Evolutionary conservation across 2,329 filamentous ascomycete genomes (phyloP).

Genomic region (Sarocladium oryzae): DNA sequence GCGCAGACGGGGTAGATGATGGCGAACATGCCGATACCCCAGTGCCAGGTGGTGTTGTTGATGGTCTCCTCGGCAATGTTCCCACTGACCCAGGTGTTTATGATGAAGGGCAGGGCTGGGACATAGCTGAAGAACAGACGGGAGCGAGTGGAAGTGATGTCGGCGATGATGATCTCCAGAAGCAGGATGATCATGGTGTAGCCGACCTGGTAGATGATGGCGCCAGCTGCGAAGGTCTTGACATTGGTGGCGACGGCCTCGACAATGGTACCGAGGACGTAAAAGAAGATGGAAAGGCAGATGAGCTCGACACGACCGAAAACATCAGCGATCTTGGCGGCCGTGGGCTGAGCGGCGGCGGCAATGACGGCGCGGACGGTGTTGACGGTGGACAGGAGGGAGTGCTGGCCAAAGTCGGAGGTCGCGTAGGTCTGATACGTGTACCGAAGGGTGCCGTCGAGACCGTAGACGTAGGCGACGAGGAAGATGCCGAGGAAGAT

Average conservation of each 20-base stretch:
- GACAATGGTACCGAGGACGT: slow-evolving; percentile 50
- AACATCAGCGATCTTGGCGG: slow-evolving; percentile 55
- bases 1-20: slow-evolving; percentile 56
- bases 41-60: slow-evolving; percentile 45
- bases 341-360: slow-evolving; percentile 49
- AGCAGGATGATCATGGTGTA: slow-evolving; percentile 56
- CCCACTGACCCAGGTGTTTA: slow-evolving; percentile 60
- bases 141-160: slow-evolving; percentile 55
- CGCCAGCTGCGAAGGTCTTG: slow-evolving; percentile 48
- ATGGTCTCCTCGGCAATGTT: slow-evolving; percentile 47
- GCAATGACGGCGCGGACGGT: slow-evolving; percentile 53
- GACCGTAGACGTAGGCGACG: slow-evolving; percentile 56
- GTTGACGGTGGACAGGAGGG: slow-evolving; percentile 50
- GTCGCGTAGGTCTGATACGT: slow-evolving; percentile 50
- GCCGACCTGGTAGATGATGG: slow-evolving; percentile 56
- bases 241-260: slow-evolving; percentile 45
- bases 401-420: slow-evolving; percentile 42
- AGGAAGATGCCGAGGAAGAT: slow-evolving; percentile 58
- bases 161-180: slow-evolving; percentile 58
- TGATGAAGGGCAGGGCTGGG: slow-evolving; percentile 52
- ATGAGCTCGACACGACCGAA: slow-evolving; percentile 56
- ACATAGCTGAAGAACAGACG: slow-evolving; percentile 61
- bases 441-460: slow-evolving; percentile 44
- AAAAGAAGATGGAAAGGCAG: slow-evolving; percentile 53
- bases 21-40: slow-evolving; percentile 60